phyloP scores from a whole-genome alignment of 75 land plant species.

The Picea sitchensis region DNA sequence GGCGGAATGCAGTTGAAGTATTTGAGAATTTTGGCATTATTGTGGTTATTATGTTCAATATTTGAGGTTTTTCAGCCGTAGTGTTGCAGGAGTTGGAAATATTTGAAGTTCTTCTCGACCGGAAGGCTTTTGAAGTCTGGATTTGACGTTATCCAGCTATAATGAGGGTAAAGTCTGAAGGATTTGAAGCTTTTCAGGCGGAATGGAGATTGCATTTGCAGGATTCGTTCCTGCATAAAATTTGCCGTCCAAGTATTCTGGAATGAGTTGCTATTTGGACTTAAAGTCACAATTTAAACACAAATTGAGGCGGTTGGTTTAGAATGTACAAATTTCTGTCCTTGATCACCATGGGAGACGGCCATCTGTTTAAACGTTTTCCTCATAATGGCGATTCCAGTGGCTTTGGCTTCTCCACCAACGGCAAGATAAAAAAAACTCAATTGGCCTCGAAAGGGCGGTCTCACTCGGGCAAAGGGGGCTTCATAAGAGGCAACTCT shows the following conservation, averaged over 20 bases:
- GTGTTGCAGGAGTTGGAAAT: too few relatives aligned
- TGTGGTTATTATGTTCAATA: too few relatives aligned
- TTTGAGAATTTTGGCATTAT: too few relatives aligned
- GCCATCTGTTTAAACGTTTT: conserved; percentile 1
- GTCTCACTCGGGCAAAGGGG: neutral
- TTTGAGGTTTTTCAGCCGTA: too few relatives aligned
- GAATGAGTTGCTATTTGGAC: neutral
- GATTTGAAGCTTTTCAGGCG: neutral
- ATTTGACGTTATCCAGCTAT: too few relatives aligned
- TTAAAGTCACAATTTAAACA: neutral
- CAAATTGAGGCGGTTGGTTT: neutral
- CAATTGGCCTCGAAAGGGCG: neutral
- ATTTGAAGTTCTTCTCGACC: too few relatives aligned
- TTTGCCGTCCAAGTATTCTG: too few relatives aligned
- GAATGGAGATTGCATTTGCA: neutral
- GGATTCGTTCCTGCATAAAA: too few relatives aligned
- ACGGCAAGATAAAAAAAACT: neutral
- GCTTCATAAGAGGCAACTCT: neutral
- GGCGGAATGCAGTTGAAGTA: too few relatives aligned
- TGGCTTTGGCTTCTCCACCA: neutral
- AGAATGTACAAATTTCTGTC: neutral
- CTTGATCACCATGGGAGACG: neutral
- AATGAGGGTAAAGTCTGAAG: neutral
- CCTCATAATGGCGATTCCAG: neutral
- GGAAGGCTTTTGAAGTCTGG: too few relatives aligned